Evolutionary conservation across 805 yeast species (phyloP).

Genomic region (Cyberlindnera samutprakarnensis): DNA sequence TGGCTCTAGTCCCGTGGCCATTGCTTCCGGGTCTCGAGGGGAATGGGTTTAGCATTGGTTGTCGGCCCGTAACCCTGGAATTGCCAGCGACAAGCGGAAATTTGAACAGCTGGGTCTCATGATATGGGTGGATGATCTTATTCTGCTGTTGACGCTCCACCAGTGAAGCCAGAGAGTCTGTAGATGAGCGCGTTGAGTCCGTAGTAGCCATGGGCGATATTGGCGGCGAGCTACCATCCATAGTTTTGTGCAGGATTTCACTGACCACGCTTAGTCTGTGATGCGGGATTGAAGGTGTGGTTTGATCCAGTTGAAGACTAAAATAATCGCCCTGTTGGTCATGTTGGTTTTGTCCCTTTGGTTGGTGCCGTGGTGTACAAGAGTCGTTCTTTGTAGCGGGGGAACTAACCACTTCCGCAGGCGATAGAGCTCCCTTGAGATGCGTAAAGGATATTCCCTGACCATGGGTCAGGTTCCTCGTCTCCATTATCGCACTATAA

Average conservation of each 20-base stretch:
- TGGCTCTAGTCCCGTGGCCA: not conserved
- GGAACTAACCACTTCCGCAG: constrained; percentile 13
- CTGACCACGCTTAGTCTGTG: constrained; percentile 13
- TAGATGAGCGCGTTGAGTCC: constrained; percentile 24
- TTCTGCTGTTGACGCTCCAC: constrained; percentile 33
- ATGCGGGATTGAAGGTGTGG: constrained; percentile 1
- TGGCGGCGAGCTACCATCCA: constrained; percentile 17
- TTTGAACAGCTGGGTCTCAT: constrained; percentile 27
- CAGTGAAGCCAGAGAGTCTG: constrained; percentile 30
- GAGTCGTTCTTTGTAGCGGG: constrained; percentile 1
- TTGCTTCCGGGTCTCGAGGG: constrained; percentile 2
- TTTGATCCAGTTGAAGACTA: constrained; percentile 1
- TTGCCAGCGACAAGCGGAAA: constrained; percentile 1
- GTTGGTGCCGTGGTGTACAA: not conserved
- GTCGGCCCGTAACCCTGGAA: not conserved
- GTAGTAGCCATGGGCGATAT: constrained; percentile 7
- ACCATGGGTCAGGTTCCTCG: constrained; percentile 5
- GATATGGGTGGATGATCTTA: constrained; percentile 35
- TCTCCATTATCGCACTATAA: too few species aligned
- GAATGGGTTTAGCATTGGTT: constrained; percentile 7
- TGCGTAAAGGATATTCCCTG: constrained; percentile 5
- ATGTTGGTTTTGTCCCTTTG: not conserved
- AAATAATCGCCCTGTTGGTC: constrained; percentile 6
- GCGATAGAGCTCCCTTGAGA: constrained; percentile 14
- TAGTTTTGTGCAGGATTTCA: constrained; percentile 13